phyloP scores from a whole-genome alignment of 1,284 basidiomycete species.

The Pholiota adiposa region DNA sequence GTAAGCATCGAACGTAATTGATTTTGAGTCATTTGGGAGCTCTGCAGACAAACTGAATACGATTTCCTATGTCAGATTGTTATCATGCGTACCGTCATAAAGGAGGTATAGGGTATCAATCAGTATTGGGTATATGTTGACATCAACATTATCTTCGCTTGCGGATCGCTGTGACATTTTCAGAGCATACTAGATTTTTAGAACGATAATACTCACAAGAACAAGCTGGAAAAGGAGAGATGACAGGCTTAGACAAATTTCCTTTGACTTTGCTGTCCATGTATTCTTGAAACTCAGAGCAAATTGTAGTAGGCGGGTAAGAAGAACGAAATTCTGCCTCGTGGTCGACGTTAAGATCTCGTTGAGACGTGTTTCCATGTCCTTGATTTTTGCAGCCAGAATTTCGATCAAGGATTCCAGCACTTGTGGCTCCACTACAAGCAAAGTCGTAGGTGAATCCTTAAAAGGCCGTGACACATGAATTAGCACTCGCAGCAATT shows the following conservation, averaged over 20 bases:
- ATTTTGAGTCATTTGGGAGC: slow-evolving; percentile 60
- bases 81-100: slow-evolving; percentile 66
- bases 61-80: background rate
- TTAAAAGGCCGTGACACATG: slow-evolving; percentile 70
- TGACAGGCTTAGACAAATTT: slow-evolving; percentile 48
- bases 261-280: slow-evolving; percentile 60
- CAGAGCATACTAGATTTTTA: slow-evolving; percentile 1
- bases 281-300: slow-evolving; percentile 63
- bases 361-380: slow-evolving; percentile 40
- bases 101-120: slow-evolving; percentile 76
- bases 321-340: slow-evolving; percentile 47
- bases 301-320: slow-evolving; percentile 73
- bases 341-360: slow-evolving; percentile 23
- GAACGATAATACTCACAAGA: slow-evolving; percentile 48
- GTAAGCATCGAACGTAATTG: slow-evolving; percentile 59
- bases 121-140: slow-evolving; percentile 64
- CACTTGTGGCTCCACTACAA: slow-evolving; percentile 53
- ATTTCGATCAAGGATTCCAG: slow-evolving; percentile 60
- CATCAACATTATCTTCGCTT: slow-evolving; percentile 51
- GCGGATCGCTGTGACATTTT: slow-evolving; percentile 48
- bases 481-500: slow-evolving; percentile 70
- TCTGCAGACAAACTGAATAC: slow-evolving; percentile 43
- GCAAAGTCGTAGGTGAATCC: slow-evolving; percentile 44
- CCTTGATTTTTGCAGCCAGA: slow-evolving; percentile 47
- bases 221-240: slow-evolving; percentile 54